phyloP scores from a whole-genome alignment of 352 stramenopile species.

The Phytophthora cactorum region DNA sequence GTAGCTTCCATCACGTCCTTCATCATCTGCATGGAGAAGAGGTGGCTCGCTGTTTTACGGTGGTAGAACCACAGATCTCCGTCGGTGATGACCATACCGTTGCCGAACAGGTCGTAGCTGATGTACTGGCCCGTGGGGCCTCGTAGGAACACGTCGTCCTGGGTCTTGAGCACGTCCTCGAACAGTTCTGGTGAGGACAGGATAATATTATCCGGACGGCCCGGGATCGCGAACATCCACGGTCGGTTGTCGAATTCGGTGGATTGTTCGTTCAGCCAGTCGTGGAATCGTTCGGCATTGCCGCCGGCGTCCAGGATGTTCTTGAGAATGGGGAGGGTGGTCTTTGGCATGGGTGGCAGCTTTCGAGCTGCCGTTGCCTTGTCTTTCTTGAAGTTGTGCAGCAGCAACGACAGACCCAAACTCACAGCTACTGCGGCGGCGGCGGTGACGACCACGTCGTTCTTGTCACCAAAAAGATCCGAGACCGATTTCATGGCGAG shows the following conservation, averaged over 20 bases:
- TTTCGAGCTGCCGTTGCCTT: constrained; percentile 24
- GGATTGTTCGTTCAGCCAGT: constrained; percentile 57
- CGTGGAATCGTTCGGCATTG: constrained; percentile 49
- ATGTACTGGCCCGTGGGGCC: constrained; percentile 38
- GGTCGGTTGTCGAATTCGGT: constrained; percentile 39
- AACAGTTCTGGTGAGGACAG: constrained; percentile 44
- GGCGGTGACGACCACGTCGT: constrained; percentile 18
- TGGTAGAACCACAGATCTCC: constrained; percentile 61
- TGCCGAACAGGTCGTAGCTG: constrained; percentile 63
- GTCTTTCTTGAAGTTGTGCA: constrained; percentile 28
- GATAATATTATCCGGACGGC: constrained; percentile 41
- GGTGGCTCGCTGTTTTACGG: constrained; percentile 83
- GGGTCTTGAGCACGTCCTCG: constrained; percentile 56
- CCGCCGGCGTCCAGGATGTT: constrained; percentile 41
- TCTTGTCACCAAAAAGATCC: constrained; percentile 19
- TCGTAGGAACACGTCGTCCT: constrained; percentile 77
- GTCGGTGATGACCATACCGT: constrained; percentile 50
- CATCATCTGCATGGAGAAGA: constrained; percentile 75
- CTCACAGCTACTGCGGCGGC: constrained; percentile 29
- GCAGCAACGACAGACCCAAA: constrained; percentile 32
- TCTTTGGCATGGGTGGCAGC: constrained; percentile 33
- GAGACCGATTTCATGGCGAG: constrained; percentile 27
- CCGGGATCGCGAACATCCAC: constrained; percentile 49
- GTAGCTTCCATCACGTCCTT: constrained; percentile 50
- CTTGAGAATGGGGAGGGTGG: constrained; percentile 49